A percentile compares a stretch with the other conserved stretches of the same genome.
Evolutionary conservation across 352 stramenopile species (phyloP).

Genomic region (Pythium phragmiticola): DNA sequence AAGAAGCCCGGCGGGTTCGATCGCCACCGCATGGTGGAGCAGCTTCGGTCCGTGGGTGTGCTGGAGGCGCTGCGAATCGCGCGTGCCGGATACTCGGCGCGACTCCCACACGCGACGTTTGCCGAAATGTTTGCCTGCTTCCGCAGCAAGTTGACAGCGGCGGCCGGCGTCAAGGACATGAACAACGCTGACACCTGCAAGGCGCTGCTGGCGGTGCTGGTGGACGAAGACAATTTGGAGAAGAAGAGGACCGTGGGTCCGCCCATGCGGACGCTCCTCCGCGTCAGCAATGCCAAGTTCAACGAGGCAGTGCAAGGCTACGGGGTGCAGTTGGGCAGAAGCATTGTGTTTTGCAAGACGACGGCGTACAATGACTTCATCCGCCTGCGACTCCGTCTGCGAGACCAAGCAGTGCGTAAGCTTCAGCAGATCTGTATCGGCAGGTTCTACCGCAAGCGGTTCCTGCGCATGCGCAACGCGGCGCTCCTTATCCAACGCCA

Average conservation of each 20-base stretch:
- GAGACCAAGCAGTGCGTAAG: slow-evolving; percentile 22
- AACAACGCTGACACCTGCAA: slow-evolving; percentile 23
- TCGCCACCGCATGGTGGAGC: slow-evolving; percentile 92
- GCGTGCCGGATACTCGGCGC: slow-evolving; percentile 94
- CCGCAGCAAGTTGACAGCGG: slow-evolving; percentile 35
- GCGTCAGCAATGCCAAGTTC: slow-evolving; percentile 29
- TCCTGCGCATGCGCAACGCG: slow-evolving; percentile 17
- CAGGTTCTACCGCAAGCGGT: slow-evolving; percentile 20
- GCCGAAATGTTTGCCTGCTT: slow-evolving; percentile 72
- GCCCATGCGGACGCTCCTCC: slow-evolving; percentile 26
- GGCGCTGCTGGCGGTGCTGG: slow-evolving; percentile 24
- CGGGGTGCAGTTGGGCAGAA: slow-evolving; percentile 35
- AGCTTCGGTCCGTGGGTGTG: slow-evolving; percentile 96
- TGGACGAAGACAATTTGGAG: slow-evolving; percentile 24
- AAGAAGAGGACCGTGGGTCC: slow-evolving; percentile 14
- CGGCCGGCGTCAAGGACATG: slow-evolving; percentile 2
- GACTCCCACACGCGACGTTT: slow-evolving; percentile 93
- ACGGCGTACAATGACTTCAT: slow-evolving; percentile 36
- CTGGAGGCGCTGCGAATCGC: slow-evolving; percentile 95
- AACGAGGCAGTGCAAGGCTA: slow-evolving; percentile 27
- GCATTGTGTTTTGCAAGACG: slow-evolving; percentile 42
- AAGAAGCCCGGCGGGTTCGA: slow-evolving; percentile 68
- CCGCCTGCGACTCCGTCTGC: slow-evolving; percentile 24
- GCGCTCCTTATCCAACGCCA: slow-evolving; percentile 20
- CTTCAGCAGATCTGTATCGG: slow-evolving; percentile 27